Evolutionary conservation across 768 basidiomycete species (phyloP).

Genomic region (Russula emetica): DNA sequence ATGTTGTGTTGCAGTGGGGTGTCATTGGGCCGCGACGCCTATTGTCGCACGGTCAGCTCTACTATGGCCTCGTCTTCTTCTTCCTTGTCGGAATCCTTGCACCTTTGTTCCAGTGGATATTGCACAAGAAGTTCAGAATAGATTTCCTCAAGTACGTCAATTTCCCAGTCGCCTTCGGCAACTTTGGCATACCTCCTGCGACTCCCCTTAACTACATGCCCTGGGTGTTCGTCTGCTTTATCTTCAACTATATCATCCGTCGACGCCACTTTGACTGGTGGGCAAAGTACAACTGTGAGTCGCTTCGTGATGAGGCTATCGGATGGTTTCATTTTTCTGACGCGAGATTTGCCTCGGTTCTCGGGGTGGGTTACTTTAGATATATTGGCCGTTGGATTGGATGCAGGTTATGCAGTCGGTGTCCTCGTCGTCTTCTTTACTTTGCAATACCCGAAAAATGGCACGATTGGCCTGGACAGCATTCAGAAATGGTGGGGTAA

Average conservation of each 20-base stretch:
- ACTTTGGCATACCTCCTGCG: slow-evolving; percentile 26
- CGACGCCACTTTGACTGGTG: slow-evolving; percentile 39
- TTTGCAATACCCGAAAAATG: too few species aligned
- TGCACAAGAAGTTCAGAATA: slow-evolving; percentile 31
- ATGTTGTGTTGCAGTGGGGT: slow-evolving; percentile 39
- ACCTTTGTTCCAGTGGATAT: slow-evolving; percentile 52
- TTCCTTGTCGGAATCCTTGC: slow-evolving; percentile 71
- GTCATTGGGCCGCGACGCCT: slow-evolving; percentile 66
- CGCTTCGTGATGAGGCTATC: neutral
- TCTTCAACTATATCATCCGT: slow-evolving; percentile 40
- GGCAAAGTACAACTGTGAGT: slow-evolving; percentile 39
- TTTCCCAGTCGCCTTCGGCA: slow-evolving; percentile 43
- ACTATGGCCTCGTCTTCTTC: slow-evolving; percentile 50
- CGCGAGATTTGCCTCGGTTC: too few species aligned
- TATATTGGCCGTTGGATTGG: slow-evolving; percentile 65
- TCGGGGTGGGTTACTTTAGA: slow-evolving; percentile 33
- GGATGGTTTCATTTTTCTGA: slow-evolving; percentile 30
- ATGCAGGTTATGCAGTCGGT: slow-evolving; percentile 59
- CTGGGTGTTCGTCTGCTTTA: slow-evolving; percentile 37
- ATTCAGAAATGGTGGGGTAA: slow-evolving; percentile 74
- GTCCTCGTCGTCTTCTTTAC: slow-evolving; percentile 44
- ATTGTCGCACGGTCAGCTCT: slow-evolving; percentile 4
- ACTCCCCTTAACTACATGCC: slow-evolving; percentile 32
- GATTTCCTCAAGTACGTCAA: slow-evolving; percentile 54
- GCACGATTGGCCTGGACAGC: slow-evolving; percentile 38